phyloP scores from a whole-genome alignment of 2,329 filamentous ascomycete genomes.

The Aspergillus terreus region DNA sequence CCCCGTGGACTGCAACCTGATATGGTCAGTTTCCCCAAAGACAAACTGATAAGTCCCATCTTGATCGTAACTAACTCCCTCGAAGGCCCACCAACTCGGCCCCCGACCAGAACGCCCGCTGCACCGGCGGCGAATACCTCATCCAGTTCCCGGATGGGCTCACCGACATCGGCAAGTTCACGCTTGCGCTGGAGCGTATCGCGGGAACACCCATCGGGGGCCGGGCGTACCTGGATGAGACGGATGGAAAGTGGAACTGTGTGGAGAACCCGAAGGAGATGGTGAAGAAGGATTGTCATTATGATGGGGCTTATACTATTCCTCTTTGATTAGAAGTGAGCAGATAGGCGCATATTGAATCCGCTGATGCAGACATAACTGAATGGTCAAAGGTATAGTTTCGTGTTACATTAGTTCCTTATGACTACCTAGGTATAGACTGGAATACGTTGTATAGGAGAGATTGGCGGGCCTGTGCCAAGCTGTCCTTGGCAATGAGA shows the following conservation, averaged over 20 bases:
- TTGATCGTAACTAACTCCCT: not conserved
- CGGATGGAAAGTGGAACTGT: constrained; percentile 1
- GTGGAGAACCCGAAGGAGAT: not conserved
- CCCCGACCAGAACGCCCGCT: not conserved
- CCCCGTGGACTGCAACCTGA: not conserved
- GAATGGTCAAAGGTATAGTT: too few species aligned
- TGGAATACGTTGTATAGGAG: too few species aligned
- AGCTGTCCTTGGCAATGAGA: too few species aligned
- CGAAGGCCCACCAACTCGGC: not conserved
- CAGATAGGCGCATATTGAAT: too few species aligned
- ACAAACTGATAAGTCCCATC: not conserved
- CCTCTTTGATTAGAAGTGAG: not conserved
- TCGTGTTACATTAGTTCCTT: too few species aligned
- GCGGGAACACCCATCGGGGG: not conserved
- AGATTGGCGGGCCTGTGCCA: too few species aligned
- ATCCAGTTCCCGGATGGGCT: not conserved
- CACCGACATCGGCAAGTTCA: not conserved
- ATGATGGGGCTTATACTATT: not conserved
- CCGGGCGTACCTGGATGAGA: not conserved
- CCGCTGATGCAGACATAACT: too few species aligned
- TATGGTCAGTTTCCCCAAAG: not conserved
- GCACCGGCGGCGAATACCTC: not conserved
- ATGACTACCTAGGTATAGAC: too few species aligned
- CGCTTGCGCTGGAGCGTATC: not conserved
- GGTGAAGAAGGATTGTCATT: not conserved